phyloP scores from a whole-genome alignment of 1,284 basidiomycete species.

The Erythrobasidium hasegawianum region DNA sequence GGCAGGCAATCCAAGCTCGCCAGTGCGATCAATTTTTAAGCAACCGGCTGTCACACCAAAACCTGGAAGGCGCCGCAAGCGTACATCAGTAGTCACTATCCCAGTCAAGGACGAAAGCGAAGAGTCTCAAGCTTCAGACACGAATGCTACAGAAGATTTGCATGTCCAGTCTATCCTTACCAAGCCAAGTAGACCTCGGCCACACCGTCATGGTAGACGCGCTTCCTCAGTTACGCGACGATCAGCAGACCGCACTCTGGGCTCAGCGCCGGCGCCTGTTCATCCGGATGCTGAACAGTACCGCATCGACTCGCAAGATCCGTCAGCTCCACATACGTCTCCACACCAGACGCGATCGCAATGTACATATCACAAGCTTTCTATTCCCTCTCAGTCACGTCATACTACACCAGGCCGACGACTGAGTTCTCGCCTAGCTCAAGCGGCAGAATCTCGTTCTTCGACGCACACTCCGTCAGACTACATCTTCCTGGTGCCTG shows the following conservation, averaged over 20 bases:
- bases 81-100: neutral
- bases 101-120: neutral
- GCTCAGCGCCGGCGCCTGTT: conserved; percentile 19
- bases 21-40: neutral
- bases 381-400: conserved; percentile 4
- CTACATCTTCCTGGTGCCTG: conserved; percentile 30
- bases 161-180: conserved; percentile 24
- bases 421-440: conserved; percentile 20
- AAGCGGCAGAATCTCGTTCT: conserved; percentile 7
- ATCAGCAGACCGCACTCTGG: conserved; percentile 10
- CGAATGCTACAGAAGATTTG: conserved; percentile 16
- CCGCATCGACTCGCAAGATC: neutral
- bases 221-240: conserved; percentile 6
- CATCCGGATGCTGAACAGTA: conserved; percentile 17
- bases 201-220: conserved; percentile 15
- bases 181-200: conserved; percentile 6
- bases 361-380: conserved; percentile 30
- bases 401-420: conserved; percentile 13
- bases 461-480: conserved; percentile 1
- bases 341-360: conserved; percentile 30
- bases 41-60: neutral
- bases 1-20: no score
- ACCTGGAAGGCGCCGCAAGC: neutral
- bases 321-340: conserved; percentile 5
- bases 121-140: neutral